Base-by-base conservation (phyloP, 345 rosid genomes). In the Salix arbutifolia region DNA sequence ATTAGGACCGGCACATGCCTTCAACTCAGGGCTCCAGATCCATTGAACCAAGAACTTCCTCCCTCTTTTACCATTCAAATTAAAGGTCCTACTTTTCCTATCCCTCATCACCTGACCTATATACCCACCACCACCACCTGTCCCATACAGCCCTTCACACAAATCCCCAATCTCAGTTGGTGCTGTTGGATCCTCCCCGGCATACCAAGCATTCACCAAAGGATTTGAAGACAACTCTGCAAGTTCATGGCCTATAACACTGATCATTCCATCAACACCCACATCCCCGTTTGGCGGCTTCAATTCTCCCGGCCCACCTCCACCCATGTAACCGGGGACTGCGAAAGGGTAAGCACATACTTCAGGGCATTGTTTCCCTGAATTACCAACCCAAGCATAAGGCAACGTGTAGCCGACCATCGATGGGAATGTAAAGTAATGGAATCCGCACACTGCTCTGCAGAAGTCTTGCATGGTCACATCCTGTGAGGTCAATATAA, bases 351-450 rank as follows among this genome's bases (percentile, higher is more conserved):
- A 96, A 0, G 99, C 91, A 78, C 99, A 96, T 4, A 96, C 98
- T 74, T 92, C 99, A 1, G 99, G 97, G 74, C 99, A 96, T 70
- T 90, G 98, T 48, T 86, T 85, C 0, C 87, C 98, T 0, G 97
- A 91, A 52, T 91, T 91, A 9, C 99, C 99, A 52, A 96, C 84
- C 99, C 99, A 96, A 4, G 99, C 99, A 84, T 93, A 96, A 16
- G 99, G 99, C 71, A 96, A 75, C 0, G 99, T 96, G 91, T 96
- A 91, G 6, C 99, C 99, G 33, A 96, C 99, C 91, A 90, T 86
- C 0, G 99, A 93, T 1, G 99, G 98, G 85, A 96, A 96, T 3
- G 99, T 96, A 80, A 96, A 96, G 72, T 96, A 96, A 64, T 96
- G 99, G 81, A 96, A 96, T 0, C 99, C 99, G 25, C 99, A 96